Conservation (phyloP, 495 filamentous ascomycete species). For the Penicillium desertorum region DNA sequence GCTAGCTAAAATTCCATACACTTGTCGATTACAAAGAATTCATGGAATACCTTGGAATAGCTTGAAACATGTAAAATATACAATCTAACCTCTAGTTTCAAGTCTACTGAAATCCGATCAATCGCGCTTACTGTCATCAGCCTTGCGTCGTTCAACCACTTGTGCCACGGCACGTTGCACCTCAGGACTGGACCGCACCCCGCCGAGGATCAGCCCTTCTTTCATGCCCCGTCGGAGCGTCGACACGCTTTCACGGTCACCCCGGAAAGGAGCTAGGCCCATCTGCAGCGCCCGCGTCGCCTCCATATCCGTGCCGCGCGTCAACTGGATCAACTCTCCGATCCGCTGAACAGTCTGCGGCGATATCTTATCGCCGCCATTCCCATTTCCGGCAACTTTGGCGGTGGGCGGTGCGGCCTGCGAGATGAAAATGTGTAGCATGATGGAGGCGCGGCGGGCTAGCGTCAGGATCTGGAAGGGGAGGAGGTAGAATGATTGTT, state of each 20-base stretch:
- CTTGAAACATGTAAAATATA: background rate
- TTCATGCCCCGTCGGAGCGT: conserved; percentile 64
- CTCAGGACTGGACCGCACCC: conserved; percentile 69
- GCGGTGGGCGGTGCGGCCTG: conserved; percentile 56
- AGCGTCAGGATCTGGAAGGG: conserved; percentile 83
- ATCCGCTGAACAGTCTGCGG: conserved; percentile 44
- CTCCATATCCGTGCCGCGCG: conserved; percentile 62
- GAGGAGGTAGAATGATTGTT: conserved; percentile 59
- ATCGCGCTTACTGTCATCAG: conserved; percentile 23
- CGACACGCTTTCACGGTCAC: conserved; percentile 60
- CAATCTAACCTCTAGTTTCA: background rate
- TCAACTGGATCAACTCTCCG: conserved; percentile 43
- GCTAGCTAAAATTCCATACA: background rate
- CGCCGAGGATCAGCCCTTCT: conserved; percentile 75
- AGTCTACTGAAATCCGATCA: conserved; percentile 10
- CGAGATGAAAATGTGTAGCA: conserved; percentile 87
- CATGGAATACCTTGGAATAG: background rate
- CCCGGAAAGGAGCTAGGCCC: conserved; percentile 79
- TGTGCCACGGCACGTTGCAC: conserved; percentile 71
- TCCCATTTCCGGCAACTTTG: background rate
- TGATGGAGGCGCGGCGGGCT: conserved; percentile 72
- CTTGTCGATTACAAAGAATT: background rate
- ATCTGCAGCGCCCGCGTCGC: conserved; percentile 66
- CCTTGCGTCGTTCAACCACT: conserved; percentile 55
- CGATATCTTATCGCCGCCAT: conserved; percentile 24